Percentiles rank a stretch among this genome's conserved stretches.
phyloP scores from a whole-genome alignment of 129 eudicot genomes.

The Deinandra increscens region DNA sequence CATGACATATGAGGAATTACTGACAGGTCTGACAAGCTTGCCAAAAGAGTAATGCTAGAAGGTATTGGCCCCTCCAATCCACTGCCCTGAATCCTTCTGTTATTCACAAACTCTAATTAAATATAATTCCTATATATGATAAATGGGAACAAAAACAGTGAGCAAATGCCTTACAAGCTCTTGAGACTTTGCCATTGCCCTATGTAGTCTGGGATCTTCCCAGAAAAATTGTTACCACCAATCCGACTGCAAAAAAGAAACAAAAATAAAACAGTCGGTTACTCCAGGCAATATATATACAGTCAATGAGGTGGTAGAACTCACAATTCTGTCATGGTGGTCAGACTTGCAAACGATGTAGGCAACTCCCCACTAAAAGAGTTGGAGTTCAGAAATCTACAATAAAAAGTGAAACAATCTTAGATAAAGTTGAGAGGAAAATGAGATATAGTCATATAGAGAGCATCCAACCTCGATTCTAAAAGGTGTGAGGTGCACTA shows the following conservation, averaged over 20 bases:
- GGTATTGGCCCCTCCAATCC: slow-evolving; percentile 82
- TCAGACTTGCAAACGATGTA: slow-evolving; percentile 46
- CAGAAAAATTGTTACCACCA: slow-evolving; percentile 57
- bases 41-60: slow-evolving; percentile 47
- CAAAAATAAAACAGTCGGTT: not conserved
- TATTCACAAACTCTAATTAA: slow-evolving; percentile 43
- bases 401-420: not conserved
- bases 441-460: not conserved
- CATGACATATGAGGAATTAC: slow-evolving; percentile 25
- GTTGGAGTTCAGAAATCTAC: slow-evolving; percentile 56
- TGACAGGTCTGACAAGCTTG: slow-evolving; percentile 58
- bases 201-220: slow-evolving; percentile 67
- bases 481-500: too few relatives aligned
- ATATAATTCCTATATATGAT: not conserved
- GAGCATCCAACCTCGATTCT: not conserved
- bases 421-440: not conserved
- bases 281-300: not conserved
- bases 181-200: slow-evolving; percentile 50
- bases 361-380: slow-evolving; percentile 64
- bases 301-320: slow-evolving; percentile 16
- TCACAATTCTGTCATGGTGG: slow-evolving; percentile 56
- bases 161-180: slow-evolving; percentile 44
- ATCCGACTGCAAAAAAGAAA: slow-evolving; percentile 44
- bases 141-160: not conserved
- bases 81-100: slow-evolving; percentile 73